Evolutionary conservation across 2,329 filamentous ascomycete genomes (phyloP).

Genomic region (Bipolaris victoriae): DNA sequence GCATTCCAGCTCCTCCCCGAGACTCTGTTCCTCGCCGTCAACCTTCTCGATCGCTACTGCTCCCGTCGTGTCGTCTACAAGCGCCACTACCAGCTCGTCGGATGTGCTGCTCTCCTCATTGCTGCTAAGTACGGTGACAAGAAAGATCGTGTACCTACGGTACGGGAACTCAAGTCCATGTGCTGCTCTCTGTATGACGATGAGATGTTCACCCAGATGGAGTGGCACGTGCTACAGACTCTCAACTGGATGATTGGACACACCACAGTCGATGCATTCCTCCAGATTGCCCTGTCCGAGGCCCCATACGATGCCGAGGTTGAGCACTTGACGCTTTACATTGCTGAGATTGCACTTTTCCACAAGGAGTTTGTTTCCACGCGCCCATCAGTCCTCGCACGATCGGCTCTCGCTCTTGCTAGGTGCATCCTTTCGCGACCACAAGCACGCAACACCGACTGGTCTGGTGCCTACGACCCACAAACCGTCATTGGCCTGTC

Average conservation of each 20-base stretch:
- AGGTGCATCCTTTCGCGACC: slow-evolving; percentile 83
- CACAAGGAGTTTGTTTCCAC: slow-evolving; percentile 96
- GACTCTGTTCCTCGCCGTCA: slow-evolving; percentile 94
- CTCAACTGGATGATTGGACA: slow-evolving; percentile 96
- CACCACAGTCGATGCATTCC: slow-evolving; percentile 92
- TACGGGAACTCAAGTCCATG: slow-evolving; percentile 97
- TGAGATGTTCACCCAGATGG: slow-evolving; percentile 99
- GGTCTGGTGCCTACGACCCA: slow-evolving; percentile 74
- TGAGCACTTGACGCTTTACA: slow-evolving; percentile 92
- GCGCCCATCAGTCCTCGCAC: slow-evolving; percentile 87
- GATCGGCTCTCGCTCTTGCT: slow-evolving; percentile 83
- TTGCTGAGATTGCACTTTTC: slow-evolving; percentile 93
- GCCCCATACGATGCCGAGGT: slow-evolving; percentile 78
- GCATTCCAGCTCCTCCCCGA: slow-evolving; percentile 93
- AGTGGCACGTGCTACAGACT: slow-evolving; percentile 98
- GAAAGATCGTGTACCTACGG: slow-evolving; percentile 97
- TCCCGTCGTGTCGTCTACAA: slow-evolving; percentile 98
- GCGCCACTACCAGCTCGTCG: slow-evolving; percentile 97
- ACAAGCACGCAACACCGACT: slow-evolving; percentile 76
- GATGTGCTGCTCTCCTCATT: slow-evolving; percentile 93
- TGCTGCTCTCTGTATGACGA: slow-evolving; percentile 98
- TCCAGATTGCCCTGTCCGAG: slow-evolving; percentile 84
- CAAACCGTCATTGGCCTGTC: slow-evolving; percentile 69
- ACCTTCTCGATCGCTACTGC: slow-evolving; percentile 96
- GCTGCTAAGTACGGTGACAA: slow-evolving; percentile 98